phyloP scores from a whole-genome alignment of 1,284 basidiomycete genomes.

The Ustilago xerochloae region DNA sequence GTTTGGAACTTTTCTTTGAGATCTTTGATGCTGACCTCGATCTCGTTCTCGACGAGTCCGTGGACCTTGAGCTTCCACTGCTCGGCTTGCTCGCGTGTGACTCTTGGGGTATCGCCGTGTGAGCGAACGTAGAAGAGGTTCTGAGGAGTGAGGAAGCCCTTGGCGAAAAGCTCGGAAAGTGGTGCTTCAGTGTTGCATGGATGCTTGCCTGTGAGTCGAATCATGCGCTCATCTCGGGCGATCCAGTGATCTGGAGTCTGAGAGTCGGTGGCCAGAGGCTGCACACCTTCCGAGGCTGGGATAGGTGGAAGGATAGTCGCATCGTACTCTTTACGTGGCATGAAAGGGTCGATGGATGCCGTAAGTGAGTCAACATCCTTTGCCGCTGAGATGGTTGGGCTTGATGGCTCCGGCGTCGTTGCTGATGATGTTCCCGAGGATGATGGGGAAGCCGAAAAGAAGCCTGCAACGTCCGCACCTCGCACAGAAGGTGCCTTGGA shows the following conservation, averaged over 20 bases:
- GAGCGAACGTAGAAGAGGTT: slow-evolving; percentile 78
- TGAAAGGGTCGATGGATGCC: slow-evolving; percentile 13
- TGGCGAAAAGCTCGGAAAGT: slow-evolving; percentile 72
- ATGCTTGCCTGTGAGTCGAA: slow-evolving; percentile 69
- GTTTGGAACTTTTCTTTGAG: slow-evolving; percentile 72
- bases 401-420: slow-evolving; percentile 44
- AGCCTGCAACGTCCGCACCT: slow-evolving; percentile 10
- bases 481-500: slow-evolving; percentile 32
- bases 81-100: slow-evolving; percentile 69
- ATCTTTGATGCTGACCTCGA: slow-evolving; percentile 60
- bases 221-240: slow-evolving; percentile 56
- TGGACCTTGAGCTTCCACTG: slow-evolving; percentile 74
- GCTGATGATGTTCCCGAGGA: slow-evolving; percentile 23
- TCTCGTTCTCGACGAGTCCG: slow-evolving; percentile 66
- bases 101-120: slow-evolving; percentile 75
- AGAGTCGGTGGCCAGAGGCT: slow-evolving; percentile 50
- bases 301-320: slow-evolving; percentile 40
- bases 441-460: slow-evolving; percentile 16
- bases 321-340: slow-evolving; percentile 29
- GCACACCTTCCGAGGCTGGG: slow-evolving; percentile 34
- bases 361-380: background rate
- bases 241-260: slow-evolving; percentile 62
- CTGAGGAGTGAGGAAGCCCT: slow-evolving; percentile 76
- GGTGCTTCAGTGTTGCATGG: slow-evolving; percentile 76
- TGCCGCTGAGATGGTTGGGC: slow-evolving; percentile 8